A percentile compares a stretch with the other conserved stretches of the same genome.
phyloP scores from a whole-genome alignment of 1,284 basidiomycete genomes.

The Leccinum griseonigrum region DNA sequence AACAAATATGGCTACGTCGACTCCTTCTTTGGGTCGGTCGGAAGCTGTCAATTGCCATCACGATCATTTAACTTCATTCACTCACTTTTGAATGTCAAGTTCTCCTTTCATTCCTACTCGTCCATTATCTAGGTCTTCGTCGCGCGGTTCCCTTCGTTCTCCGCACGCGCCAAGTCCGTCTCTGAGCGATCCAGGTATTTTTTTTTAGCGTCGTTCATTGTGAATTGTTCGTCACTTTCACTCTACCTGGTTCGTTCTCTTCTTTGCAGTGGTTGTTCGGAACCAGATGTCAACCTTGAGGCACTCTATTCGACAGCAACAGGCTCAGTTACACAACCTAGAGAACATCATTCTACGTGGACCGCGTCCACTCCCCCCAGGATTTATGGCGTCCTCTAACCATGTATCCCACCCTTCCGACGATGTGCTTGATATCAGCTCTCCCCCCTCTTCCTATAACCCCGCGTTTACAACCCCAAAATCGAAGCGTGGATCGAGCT shows the following conservation, averaged over 20 bases:
- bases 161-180: slow-evolving; percentile 51
- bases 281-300: slow-evolving; percentile 73
- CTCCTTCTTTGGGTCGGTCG: slow-evolving; percentile 12
- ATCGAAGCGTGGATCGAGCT: slow-evolving; percentile 60
- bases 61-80: slow-evolving; percentile 23
- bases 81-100: slow-evolving; percentile 33
- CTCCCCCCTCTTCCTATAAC: slow-evolving; percentile 38
- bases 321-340: slow-evolving; percentile 64
- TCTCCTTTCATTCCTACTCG: slow-evolving; percentile 32
- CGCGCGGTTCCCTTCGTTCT: slow-evolving; percentile 52
- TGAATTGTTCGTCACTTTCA: slow-evolving; percentile 26
- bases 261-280: slow-evolving; percentile 57
- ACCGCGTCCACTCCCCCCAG: slow-evolving; percentile 54
- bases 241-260: slow-evolving; percentile 29
- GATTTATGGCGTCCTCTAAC: slow-evolving; percentile 36
- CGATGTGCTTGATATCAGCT: slow-evolving; percentile 34
- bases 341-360: slow-evolving; percentile 64
- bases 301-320: slow-evolving; percentile 75
- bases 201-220: slow-evolving; percentile 16
- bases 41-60: slow-evolving; percentile 14
- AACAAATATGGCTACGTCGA: slow-evolving; percentile 5
- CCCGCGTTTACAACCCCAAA: slow-evolving; percentile 40
- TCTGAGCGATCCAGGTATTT: slow-evolving; percentile 56
- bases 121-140: slow-evolving; percentile 56
- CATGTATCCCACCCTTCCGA: slow-evolving; percentile 36